A percentile compares a stretch with the other conserved stretches of the same genome.
Evolutionary conservation across 73 alveolate species (phyloP).

Genomic region (Effrenium voratum): DNA sequence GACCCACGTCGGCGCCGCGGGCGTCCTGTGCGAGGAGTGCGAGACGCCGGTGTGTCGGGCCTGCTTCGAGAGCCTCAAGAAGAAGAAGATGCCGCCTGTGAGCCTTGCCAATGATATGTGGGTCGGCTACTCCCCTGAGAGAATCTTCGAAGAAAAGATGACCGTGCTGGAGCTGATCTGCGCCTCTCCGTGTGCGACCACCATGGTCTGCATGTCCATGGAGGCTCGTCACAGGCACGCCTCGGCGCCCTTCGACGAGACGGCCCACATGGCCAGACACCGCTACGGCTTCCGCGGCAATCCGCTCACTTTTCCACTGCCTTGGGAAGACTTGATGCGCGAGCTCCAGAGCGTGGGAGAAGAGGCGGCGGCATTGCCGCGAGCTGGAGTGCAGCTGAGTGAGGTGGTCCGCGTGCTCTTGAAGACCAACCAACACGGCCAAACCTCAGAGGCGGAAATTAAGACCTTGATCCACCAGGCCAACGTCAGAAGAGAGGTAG

Average conservation of each 20-base stretch:
- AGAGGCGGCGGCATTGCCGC: background rate
- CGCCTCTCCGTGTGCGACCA: slow-evolving; percentile 11
- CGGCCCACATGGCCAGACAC: slow-evolving; percentile 32
- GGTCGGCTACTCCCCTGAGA: slow-evolving; percentile 15
- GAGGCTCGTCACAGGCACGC: slow-evolving; percentile 17
- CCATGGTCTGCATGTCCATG: slow-evolving; percentile 23
- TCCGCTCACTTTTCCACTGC: slow-evolving; percentile 68
- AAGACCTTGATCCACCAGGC: slow-evolving; percentile 58
- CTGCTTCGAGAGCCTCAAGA: background rate
- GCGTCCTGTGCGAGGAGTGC: background rate
- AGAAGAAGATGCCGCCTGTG: background rate
- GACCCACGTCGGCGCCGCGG: background rate
- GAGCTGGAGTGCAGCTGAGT: slow-evolving; percentile 1
- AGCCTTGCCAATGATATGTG: slow-evolving; percentile 34
- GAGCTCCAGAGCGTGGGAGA: background rate
- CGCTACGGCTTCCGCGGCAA: slow-evolving; percentile 54
- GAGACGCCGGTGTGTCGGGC: slow-evolving; percentile 12
- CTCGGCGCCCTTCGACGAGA: background rate
- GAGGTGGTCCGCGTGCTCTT: slow-evolving; percentile 31
- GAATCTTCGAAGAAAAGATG: background rate
- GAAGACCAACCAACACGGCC: slow-evolving; percentile 30
- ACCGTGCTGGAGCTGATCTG: slow-evolving; percentile 26
- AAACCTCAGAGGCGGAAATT: slow-evolving; percentile 37
- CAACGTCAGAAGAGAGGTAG: slow-evolving; percentile 21
- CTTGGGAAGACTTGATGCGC: slow-evolving; percentile 27